Percentiles rank a stretch among this genome's conserved stretches.
Conservation (phyloP, 1,284 basidiomycete genomes). For the Volvariella volvacea region DNA sequence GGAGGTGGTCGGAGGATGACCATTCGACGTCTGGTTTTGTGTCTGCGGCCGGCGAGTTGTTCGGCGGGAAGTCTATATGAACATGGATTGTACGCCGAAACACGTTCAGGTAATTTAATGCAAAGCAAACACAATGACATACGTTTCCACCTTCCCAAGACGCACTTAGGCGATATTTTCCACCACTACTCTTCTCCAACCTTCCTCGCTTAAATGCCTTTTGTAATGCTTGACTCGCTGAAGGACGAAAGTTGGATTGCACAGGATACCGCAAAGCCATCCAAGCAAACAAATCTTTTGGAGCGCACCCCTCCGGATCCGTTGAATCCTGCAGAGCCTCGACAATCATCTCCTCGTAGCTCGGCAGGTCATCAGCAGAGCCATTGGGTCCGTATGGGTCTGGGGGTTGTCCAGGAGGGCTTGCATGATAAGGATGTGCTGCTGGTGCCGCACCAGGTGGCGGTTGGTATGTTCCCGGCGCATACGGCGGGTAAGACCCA, state of each 20-base stretch:
- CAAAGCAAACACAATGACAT: slow-evolving; percentile 20
- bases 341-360: slow-evolving; percentile 83
- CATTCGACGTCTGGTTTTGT: slow-evolving; percentile 29
- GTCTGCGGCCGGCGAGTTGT: slow-evolving; percentile 67
- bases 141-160: slow-evolving; percentile 77
- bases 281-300: slow-evolving; percentile 75
- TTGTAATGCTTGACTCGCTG: slow-evolving; percentile 77
- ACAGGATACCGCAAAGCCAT: slow-evolving; percentile 76
- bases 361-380: slow-evolving; percentile 60
- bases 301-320: slow-evolving; percentile 66
- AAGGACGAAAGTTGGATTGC: slow-evolving; percentile 79
- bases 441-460: slow-evolving; percentile 12
- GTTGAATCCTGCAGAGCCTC: slow-evolving; percentile 58
- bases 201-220: slow-evolving; percentile 75
- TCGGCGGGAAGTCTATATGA: slow-evolving; percentile 49
- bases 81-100: slow-evolving; percentile 7
- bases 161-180: slow-evolving; percentile 66
- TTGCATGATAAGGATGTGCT: slow-evolving; percentile 13
- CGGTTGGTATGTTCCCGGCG: slow-evolving; percentile 4
- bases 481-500: slow-evolving; percentile 23
- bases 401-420: slow-evolving; percentile 22
- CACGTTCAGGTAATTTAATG: too few species aligned
- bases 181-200: slow-evolving; percentile 61
- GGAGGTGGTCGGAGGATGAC: slow-evolving; percentile 32
- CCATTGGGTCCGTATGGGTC: slow-evolving; percentile 21